Conservation (phyloP, 306 rosid genomes). For the Prunus salicina region DNA sequence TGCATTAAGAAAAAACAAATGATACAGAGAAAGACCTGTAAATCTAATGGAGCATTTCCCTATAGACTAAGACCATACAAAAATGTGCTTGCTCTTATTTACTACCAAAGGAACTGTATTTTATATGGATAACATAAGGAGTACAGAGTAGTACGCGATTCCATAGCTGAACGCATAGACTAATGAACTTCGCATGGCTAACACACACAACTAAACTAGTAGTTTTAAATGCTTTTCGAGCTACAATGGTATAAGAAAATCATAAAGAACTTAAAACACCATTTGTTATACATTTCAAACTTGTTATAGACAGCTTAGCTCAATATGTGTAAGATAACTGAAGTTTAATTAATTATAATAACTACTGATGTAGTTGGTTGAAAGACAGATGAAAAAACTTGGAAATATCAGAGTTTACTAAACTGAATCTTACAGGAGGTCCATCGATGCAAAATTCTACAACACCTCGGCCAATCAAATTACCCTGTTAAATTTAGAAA, state of each 20-base stretch:
- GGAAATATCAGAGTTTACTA: neutral
- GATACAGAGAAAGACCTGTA: neutral
- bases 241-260: neutral
- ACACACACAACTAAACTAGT: no score
- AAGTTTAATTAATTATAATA: neutral
- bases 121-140: no score
- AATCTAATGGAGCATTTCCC: neutral
- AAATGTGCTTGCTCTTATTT: neutral
- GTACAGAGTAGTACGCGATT: no score
- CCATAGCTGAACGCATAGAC: no score
- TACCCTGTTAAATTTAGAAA: slow-evolving; percentile 58
- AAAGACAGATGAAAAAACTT: neutral
- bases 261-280: neutral
- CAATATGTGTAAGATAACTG: neutral
- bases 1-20: neutral
- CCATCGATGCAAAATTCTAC: slow-evolving; percentile 69
- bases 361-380: slow-evolving; percentile 4
- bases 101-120: no score
- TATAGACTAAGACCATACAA: neutral
- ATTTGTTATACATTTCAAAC: neutral
- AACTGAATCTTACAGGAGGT: slow-evolving; percentile 62
- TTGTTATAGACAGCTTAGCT: neutral
- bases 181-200: no score
- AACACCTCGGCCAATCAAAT: slow-evolving; percentile 81
- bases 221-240: no score